Conservation (phyloP, 306 rosid species). For the Quillaja saponaria region DNA sequence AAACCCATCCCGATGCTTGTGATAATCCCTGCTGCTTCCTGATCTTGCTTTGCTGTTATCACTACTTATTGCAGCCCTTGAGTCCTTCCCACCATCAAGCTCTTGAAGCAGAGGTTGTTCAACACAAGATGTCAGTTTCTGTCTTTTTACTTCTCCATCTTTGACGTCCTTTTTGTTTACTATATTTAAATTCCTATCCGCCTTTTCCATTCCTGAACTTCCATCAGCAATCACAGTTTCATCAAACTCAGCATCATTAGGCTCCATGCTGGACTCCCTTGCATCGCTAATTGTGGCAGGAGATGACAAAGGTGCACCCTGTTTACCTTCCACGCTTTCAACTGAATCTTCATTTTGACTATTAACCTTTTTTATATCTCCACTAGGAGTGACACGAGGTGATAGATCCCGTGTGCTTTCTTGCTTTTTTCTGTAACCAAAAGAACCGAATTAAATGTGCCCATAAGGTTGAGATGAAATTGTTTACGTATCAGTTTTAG, state of each 20-base stretch:
- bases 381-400: conserved; percentile 48
- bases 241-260: conserved; percentile 56
- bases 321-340: conserved; percentile 69
- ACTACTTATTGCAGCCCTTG: conserved; percentile 89
- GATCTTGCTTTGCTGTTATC: conserved; percentile 97
- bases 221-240: conserved; percentile 59
- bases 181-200: conserved; percentile 38
- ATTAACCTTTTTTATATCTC: conserved; percentile 41
- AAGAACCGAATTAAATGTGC: conserved; percentile 17
- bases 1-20: conserved; percentile 65
- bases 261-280: conserved; percentile 59
- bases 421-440: conserved; percentile 48
- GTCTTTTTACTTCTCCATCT: conserved; percentile 50
- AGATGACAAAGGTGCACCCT: conserved; percentile 48
- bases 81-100: conserved; percentile 73
- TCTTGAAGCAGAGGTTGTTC: conserved; percentile 64
- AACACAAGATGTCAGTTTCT: conserved; percentile 47
- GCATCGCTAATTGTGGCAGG: conserved; percentile 50
- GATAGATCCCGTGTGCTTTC: conserved; percentile 51
- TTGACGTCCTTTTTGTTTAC: conserved; percentile 35
- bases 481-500: conserved; percentile 15
- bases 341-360: conserved; percentile 62
- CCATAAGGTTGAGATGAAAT: conserved; percentile 21
- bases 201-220: conserved; percentile 59
- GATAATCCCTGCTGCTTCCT: conserved; percentile 82